These are phyloP conservation scores for Yamadazyma atmosphaerica DNA, from an alignment of 1,139 yeast species.

Conservation along the genomic window DNA sequence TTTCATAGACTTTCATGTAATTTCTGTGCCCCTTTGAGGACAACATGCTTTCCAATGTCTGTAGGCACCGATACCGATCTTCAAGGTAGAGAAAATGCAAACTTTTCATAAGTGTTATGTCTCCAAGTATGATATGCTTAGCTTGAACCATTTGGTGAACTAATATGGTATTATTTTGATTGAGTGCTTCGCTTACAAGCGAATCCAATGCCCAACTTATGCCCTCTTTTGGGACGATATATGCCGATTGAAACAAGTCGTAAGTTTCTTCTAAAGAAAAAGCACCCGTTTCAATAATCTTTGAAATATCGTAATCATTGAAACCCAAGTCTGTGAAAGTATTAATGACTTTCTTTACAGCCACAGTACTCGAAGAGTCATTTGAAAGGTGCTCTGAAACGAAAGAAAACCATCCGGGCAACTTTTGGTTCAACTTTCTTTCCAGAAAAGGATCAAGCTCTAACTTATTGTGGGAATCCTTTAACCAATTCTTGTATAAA, in stretches of 20 bases:
- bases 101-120: background rate
- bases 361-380: background rate
- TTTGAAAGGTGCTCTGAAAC: background rate
- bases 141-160: background rate
- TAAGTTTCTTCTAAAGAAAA: background rate
- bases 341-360: background rate
- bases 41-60: background rate
- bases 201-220: constrained; percentile 1
- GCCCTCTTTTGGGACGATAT: background rate
- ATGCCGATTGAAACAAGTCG: background rate
- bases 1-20: constrained; percentile 1
- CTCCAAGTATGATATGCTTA: background rate
- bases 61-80: background rate
- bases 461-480: background rate
- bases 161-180: background rate
- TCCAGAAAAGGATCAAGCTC: background rate
- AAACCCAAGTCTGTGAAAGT: background rate
- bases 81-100: background rate
- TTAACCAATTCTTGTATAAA: background rate
- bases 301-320: constrained; percentile 2
- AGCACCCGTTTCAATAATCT: background rate
- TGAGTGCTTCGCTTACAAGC: background rate
- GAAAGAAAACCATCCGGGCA: constrained; percentile 6
- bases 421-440: background rate
- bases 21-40: background rate